Evolutionary conservation across 768 basidiomycete genomes (phyloP), one percentile per base, ranked within the genome.

Genomic region (Auriscalpium orientale): DNA sequence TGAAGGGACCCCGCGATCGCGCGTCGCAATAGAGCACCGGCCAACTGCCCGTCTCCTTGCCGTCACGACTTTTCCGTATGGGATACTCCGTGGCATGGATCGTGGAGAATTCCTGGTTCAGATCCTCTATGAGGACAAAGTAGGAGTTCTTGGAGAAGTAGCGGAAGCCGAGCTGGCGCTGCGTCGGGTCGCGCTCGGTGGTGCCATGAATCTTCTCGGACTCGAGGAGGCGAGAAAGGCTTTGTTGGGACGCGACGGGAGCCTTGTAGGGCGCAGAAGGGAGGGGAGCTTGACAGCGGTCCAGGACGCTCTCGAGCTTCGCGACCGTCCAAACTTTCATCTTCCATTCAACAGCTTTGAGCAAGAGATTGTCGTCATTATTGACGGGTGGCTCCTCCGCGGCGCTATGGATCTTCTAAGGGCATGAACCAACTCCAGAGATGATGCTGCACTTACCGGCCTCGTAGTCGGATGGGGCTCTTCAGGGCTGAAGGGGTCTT

Each of bases 71-170:
- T 62, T 78, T 82, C 28, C 72, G 65, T 20, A 79, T 66, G 34
- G 79, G 72, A 70, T 95, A 98, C 68, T 98, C 93, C 56, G 90
- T 83, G 16, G 82, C 79, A 52, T 88, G 83, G 59, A 98, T 80
- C 2, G 97, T 91, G 13, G 92, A 86, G 43, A 94, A 75, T 62
- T 92, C 86, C 53, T 86, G 83, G 4, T 79, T 81, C 55, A 92
- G 79, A 65, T 98, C 95, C 68, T 98, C 95, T n/a, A 98, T 81
- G 46, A 98, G 79, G 46, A 98, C 78, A 67, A 92, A 98, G 66
- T 80, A 85, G 51, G 79, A 82, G 44, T 78, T 77, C 44, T 83
- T 81, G 16, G 80, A 71, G 70, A 98, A 98, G 68, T 98, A 99
- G 55, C 79, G 82, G 66, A 83, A 91, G 69, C 95, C 93, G 60